Conservation (phyloP, 106 monocot genomes). For the Xerophyta viscosa region DNA sequence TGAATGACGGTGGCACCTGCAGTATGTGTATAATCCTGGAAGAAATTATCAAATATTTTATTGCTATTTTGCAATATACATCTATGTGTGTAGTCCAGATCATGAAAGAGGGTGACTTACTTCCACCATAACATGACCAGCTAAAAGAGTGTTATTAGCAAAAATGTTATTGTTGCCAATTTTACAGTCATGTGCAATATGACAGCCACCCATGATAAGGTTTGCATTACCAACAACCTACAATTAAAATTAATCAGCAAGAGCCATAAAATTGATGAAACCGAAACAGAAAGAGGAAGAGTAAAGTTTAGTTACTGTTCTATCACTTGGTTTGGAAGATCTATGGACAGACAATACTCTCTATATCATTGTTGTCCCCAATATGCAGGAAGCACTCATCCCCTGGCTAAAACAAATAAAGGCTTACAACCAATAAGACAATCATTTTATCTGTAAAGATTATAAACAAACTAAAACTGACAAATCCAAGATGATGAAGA, state of each 20-base stretch:
- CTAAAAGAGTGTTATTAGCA: slow-evolving; percentile 85
- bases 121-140: slow-evolving; percentile 83
- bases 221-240: slow-evolving; percentile 88
- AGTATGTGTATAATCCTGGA: slow-evolving; percentile 72
- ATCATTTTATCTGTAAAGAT: not conserved
- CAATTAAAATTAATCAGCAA: slow-evolving; percentile 6
- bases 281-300: not conserved
- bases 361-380: slow-evolving; percentile 92
- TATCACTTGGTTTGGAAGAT: slow-evolving; percentile 79
- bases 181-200: slow-evolving; percentile 98
- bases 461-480: too few relatives aligned
- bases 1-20: slow-evolving; percentile 73
- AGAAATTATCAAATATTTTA: too few relatives aligned
- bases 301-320: slow-evolving; percentile 38
- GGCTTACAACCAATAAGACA: not conserved
- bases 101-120: slow-evolving; percentile 46
- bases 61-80: too few relatives aligned
- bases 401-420: slow-evolving; percentile 38
- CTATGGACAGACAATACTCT: slow-evolving; percentile 87
- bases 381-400: slow-evolving; percentile 87
- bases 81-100: too few relatives aligned
- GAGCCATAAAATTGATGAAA: too few relatives aligned
- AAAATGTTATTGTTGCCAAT: slow-evolving; percentile 83
- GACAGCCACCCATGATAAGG: slow-evolving; percentile 94
- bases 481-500: too few relatives aligned